Percentiles rank a stretch among this genome's conserved stretches.
These are phyloP conservation scores for Ilyonectria mors-panacis DNA, from an alignment of 2,329 filamentous ascomycete species.

Conservation along the genomic window DNA sequence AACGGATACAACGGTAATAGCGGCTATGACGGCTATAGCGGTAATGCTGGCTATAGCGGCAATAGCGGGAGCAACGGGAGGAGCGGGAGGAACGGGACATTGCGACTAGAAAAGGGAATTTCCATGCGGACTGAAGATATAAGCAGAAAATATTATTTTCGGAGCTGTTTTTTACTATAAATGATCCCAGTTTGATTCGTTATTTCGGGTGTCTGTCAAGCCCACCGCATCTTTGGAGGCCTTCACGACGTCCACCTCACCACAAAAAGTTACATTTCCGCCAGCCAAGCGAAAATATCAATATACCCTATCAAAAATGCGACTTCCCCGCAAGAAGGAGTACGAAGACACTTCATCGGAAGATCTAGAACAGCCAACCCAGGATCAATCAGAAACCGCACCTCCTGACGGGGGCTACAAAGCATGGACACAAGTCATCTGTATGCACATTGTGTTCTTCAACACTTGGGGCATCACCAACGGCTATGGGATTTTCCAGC, in stretches of 20 bases:
- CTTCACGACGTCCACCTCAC: not conserved
- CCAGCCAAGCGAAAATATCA: not conserved
- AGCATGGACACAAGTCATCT: constrained; percentile 52
- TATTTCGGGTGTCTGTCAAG: too few relatives aligned
- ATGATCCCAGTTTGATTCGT: too few relatives aligned
- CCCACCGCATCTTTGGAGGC: not conserved
- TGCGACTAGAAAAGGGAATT: too few relatives aligned
- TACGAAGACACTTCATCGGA: constrained; percentile 16
- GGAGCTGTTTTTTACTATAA: not conserved
- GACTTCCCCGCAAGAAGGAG: not conserved
- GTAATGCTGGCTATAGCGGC: constrained; percentile 31
- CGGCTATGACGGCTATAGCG: constrained; percentile 37
- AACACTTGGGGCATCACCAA: constrained; percentile 64
- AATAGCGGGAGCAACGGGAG: constrained; percentile 8
- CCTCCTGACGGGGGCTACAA: constrained; percentile 41
- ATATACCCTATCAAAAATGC: constrained; percentile 12
- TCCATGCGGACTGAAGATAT: too few relatives aligned
- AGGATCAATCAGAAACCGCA: not conserved
- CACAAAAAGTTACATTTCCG: not conserved
- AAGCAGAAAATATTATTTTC: too few relatives aligned
- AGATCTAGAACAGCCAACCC: constrained; percentile 23
- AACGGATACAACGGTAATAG: constrained; percentile 6
- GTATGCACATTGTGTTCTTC: constrained; percentile 58
- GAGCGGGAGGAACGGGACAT: not conserved
- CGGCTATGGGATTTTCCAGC: constrained; percentile 62